Percentiles rank a stretch among this genome's conserved stretches.
These are phyloP conservation scores for Phytophthora agathidicida DNA, from an alignment of 352 stramenopile species.

Conservation along the genomic window DNA sequence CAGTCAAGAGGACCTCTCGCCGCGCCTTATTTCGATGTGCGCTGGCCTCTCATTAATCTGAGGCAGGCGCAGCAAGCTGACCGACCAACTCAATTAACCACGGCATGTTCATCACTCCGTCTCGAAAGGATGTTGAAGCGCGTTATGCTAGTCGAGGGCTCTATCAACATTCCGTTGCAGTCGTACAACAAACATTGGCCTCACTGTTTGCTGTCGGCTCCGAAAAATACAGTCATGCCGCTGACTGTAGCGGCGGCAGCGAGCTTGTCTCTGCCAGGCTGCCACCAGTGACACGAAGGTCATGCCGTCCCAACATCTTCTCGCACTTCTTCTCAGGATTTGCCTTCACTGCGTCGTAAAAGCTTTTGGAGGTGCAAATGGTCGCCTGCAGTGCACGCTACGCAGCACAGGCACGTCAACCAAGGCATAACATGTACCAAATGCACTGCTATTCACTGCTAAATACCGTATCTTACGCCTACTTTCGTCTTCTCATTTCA, in stretches of 20 bases:
- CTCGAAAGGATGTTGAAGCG: constrained; percentile 1
- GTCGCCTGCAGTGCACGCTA: too few species aligned
- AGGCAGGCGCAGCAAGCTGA: background rate
- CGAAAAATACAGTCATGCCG: too few species aligned
- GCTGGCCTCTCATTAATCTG: constrained; percentile 3
- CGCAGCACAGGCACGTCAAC: background rate
- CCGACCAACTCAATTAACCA: background rate
- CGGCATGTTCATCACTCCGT: too few species aligned
- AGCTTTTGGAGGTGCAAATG: background rate
- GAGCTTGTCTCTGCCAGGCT: background rate
- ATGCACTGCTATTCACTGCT: constrained; percentile 23
- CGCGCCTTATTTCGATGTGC: background rate
- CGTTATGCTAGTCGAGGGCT: background rate
- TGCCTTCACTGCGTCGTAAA: constrained; percentile 22
- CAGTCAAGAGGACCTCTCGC: constrained; percentile 10
- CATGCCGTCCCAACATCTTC: constrained; percentile 5
- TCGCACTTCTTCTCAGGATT: constrained; percentile 19
- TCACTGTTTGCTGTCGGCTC: too few species aligned
- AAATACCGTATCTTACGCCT: constrained; percentile 23
- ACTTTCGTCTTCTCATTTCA: background rate
- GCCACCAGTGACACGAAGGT: background rate
- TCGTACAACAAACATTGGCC: background rate
- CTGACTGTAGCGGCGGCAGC: too few species aligned
- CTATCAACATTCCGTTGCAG: background rate
- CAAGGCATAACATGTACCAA: background rate